These are phyloP conservation scores for Xerocomellus chrysenteron DNA, from an alignment of 768 basidiomycete genomes.

Conservation along the genomic window DNA sequence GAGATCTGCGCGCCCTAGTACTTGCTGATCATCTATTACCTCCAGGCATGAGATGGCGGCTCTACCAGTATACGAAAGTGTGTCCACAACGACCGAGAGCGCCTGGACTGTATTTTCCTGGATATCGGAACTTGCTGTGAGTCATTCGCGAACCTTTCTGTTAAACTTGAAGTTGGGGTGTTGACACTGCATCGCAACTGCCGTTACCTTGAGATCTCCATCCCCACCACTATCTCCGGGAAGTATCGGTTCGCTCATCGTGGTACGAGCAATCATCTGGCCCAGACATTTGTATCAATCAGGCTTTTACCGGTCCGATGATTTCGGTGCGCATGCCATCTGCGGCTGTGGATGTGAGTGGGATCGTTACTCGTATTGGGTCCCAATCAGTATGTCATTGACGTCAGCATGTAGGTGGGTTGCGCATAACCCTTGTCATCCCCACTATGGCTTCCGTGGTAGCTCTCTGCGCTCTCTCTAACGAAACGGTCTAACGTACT, in stretches of 20 bases:
- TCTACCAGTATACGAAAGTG: slow-evolving; percentile 14
- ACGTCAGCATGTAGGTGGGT: neutral
- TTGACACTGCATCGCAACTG: neutral
- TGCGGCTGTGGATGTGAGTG: neutral
- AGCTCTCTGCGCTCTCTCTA: too few species aligned
- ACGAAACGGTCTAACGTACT: too few species aligned
- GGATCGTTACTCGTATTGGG: too few species aligned
- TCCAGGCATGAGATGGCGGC: slow-evolving; percentile 8
- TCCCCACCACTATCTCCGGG: neutral
- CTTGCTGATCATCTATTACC: neutral
- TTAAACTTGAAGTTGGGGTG: neutral
- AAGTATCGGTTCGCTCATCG: neutral
- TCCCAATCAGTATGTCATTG: neutral
- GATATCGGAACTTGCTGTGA: slow-evolving; percentile 45
- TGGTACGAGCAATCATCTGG: neutral
- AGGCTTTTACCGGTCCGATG: neutral
- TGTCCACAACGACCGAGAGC: slow-evolving; percentile 35
- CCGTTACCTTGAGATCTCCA: neutral
- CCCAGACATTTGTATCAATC: too few species aligned
- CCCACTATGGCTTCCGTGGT: too few species aligned
- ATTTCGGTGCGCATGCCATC: neutral
- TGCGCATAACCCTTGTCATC: too few species aligned
- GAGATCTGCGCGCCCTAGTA: neutral
- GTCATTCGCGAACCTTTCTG: slow-evolving; percentile 3
- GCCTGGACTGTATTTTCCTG: slow-evolving; percentile 37